A percentile compares a stretch with the other conserved stretches of the same genome.
Conservation (phyloP, 202 grass and related monocot species). For the Panicum virgatum region DNA sequence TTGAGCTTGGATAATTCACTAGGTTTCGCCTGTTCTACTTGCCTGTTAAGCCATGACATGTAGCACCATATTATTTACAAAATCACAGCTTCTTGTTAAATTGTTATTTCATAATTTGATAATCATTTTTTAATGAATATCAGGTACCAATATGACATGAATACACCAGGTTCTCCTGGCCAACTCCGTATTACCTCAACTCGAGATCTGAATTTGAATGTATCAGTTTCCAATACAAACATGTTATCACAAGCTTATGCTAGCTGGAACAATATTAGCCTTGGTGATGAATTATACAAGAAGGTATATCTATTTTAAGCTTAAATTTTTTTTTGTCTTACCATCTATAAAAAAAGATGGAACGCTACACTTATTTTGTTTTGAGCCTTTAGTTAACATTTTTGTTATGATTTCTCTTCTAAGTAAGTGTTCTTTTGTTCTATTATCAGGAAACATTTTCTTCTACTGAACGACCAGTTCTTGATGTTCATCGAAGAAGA, state of each 20-base stretch:
- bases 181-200: conserved; percentile 93
- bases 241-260: conserved; percentile 98
- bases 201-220: conserved; percentile 78
- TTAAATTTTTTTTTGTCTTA: neutral
- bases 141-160: conserved; percentile 93
- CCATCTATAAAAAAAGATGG: neutral
- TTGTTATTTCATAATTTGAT: conserved; percentile 27
- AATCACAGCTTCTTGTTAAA: conserved; percentile 21
- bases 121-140: conserved; percentile 38
- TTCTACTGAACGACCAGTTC: conserved; percentile 57
- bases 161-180: conserved; percentile 69
- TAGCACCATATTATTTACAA: conserved; percentile 4
- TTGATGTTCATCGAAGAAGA: conserved; percentile 87
- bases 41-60: conserved; percentile 4
- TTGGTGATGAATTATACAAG: conserved; percentile 73
- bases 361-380: neutral
- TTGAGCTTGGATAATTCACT: conserved; percentile 5
- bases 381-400: conserved; percentile 19
- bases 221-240: conserved; percentile 93
- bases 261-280: conserved; percentile 96
- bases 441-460: conserved; percentile 64
- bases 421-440: conserved; percentile 34
- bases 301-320: conserved; percentile 46
- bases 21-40: conserved; percentile 28
- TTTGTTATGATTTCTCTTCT: conserved; percentile 22